Evolutionary conservation across 148 eudicot genomes (phyloP).

Genomic region (Chenopodium quinoa): DNA sequence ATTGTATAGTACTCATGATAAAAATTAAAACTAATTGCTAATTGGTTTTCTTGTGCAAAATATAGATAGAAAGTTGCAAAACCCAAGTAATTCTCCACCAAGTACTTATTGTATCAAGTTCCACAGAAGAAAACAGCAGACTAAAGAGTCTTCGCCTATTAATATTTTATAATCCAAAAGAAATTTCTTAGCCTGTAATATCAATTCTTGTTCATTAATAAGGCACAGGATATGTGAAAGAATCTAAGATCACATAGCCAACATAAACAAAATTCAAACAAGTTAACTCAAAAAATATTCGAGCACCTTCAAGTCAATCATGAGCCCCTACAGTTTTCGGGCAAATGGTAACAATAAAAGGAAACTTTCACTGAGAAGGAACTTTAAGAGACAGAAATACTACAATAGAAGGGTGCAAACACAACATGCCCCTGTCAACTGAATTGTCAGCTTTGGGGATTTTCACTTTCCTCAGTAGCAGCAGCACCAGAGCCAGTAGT

Average conservation of each 20-base stretch:
- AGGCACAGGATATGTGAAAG: background rate
- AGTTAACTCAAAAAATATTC: background rate
- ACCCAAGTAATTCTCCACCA: too few species aligned
- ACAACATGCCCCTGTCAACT: background rate
- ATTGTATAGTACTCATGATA: too few species aligned
- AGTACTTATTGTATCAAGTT: too few species aligned
- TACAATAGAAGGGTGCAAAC: conserved; percentile 8
- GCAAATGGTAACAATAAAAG: conserved; percentile 1
- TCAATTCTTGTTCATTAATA: background rate
- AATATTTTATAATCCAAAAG: background rate
- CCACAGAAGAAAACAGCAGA: background rate
- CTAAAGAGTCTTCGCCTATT: too few species aligned
- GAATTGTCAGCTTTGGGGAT: conserved; percentile 27
- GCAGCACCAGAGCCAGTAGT: conserved; percentile 25
- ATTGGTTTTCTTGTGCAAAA: too few species aligned
- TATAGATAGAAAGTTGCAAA: too few species aligned
- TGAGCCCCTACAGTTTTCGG: conserved; percentile 11
- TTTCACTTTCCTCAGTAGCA: conserved; percentile 28
- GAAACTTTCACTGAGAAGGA: background rate
- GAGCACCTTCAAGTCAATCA: conserved; percentile 11
- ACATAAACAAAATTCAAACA: conserved; percentile 15
- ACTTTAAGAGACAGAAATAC: conserved; percentile 10
- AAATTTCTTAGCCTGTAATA: background rate
- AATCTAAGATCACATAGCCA: background rate
- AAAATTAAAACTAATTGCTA: too few species aligned